Percentiles rank a stretch among this genome's conserved stretches.
Evolutionary conservation across 805 yeast species (phyloP).

Genomic region (Candida piceae): DNA sequence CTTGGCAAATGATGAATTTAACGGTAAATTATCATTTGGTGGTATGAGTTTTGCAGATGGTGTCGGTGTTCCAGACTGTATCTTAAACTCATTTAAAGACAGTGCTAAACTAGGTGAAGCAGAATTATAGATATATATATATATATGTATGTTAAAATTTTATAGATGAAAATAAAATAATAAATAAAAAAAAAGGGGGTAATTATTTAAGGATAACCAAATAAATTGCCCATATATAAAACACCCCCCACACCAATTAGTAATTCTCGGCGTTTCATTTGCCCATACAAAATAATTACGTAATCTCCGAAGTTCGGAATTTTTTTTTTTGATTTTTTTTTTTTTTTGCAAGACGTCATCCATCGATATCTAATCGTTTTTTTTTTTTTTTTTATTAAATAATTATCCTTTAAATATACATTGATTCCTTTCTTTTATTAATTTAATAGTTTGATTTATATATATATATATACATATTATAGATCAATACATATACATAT

Average conservation of each 20-base stretch:
- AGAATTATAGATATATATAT: neutral
- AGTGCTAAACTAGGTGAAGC: slow-evolving; percentile 35
- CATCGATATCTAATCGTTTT: no score
- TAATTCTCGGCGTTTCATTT: slow-evolving; percentile 1
- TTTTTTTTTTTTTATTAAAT: no score
- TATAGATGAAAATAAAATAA: no score
- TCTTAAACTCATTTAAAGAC: slow-evolving; percentile 53
- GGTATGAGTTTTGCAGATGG: slow-evolving; percentile 81
- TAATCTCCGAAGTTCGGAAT: neutral
- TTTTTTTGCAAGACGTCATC: no score
- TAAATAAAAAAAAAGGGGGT: no score
- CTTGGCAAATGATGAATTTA: slow-evolving; percentile 31
- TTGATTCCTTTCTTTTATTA: no score
- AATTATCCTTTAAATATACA: no score
- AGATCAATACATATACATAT: neutral
- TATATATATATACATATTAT: neutral
- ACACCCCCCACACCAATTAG: neutral
- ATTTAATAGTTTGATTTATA: neutral
- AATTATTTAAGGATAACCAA: no score
- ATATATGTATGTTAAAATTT: neutral
- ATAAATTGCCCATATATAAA: no score
- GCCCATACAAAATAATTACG: neutral
- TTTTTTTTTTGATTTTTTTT: no score
- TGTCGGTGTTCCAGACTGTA: slow-evolving; percentile 87
- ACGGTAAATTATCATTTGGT: slow-evolving; percentile 49